These are phyloP conservation scores for Candida methanosorbosa DNA, from an alignment of 805 yeast species.

Conservation along the genomic window DNA sequence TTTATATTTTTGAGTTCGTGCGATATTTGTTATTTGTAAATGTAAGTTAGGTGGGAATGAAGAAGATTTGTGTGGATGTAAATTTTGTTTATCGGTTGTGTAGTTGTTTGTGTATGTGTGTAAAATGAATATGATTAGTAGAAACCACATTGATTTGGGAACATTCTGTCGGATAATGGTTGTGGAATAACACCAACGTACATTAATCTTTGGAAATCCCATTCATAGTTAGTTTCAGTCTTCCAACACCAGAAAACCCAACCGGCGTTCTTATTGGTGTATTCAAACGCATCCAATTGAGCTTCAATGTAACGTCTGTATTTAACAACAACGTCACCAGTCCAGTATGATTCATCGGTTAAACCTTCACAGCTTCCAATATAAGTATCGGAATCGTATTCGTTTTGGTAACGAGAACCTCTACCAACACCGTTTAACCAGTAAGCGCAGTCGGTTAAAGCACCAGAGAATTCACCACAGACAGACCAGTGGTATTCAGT, in stretches of 20 bases:
- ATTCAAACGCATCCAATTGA: constrained; percentile 68
- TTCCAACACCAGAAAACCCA: constrained; percentile 96
- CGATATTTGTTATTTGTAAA: no score
- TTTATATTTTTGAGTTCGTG: no score
- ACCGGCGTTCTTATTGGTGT: constrained; percentile 56
- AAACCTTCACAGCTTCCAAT: constrained; percentile 56
- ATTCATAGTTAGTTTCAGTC: constrained; percentile 74
- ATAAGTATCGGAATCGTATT: constrained; percentile 28
- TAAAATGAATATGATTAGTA: no score
- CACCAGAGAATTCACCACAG: constrained; percentile 67
- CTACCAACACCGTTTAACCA: constrained; percentile 65
- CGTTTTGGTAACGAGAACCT: constrained; percentile 55
- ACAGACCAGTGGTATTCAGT: constrained; percentile 64
- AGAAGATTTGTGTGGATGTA: no score
- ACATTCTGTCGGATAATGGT: constrained; percentile 41
- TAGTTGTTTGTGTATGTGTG: no score
- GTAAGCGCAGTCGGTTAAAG: constrained; percentile 59
- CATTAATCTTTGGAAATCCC: constrained; percentile 68
- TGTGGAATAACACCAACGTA: constrained; percentile 65
- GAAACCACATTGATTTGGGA: constrained; percentile 23
- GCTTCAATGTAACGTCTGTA: constrained; percentile 77
- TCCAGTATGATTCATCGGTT: constrained; percentile 39
- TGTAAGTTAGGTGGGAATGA: no score
- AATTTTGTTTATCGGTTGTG: no score
- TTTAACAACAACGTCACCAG: constrained; percentile 42